Evolutionary conservation across 2,329 filamentous ascomycete genomes (phyloP).

Genomic region (Malbranchea cinnamomea): DNA sequence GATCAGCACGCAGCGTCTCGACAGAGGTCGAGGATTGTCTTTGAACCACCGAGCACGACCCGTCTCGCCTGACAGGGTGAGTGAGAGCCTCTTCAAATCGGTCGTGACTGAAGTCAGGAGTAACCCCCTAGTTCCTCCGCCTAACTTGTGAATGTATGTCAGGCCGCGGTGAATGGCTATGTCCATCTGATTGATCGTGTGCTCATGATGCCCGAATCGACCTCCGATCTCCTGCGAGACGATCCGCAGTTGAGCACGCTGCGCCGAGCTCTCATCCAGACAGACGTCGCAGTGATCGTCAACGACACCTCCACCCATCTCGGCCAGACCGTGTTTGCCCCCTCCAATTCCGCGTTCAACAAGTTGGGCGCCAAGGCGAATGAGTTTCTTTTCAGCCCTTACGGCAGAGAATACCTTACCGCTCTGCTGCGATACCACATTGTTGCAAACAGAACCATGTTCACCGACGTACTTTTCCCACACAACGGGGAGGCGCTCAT

Average conservation of each 20-base stretch:
- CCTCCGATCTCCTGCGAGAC: not conserved
- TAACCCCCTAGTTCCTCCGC: no score
- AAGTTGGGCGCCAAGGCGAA: slow-evolving; percentile 1
- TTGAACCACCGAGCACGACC: no score
- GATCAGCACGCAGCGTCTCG: not conserved
- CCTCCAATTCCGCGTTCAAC: not conserved
- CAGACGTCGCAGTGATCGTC: slow-evolving; percentile 1
- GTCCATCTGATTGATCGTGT: slow-evolving; percentile 2
- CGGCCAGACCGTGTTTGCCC: slow-evolving; percentile 1
- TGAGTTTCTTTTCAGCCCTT: no score
- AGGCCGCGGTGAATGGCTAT: slow-evolving; percentile 2
- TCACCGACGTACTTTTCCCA: no score
- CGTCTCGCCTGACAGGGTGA: no score
- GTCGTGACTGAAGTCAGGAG: no score
- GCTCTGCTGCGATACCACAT: no score
- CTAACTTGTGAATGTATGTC: not conserved
- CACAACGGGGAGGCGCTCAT: no score
- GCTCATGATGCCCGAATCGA: slow-evolving; percentile 2
- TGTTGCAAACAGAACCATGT: no score
- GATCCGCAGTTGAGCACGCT: slow-evolving; percentile 1
- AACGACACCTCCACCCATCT: slow-evolving; percentile 1
- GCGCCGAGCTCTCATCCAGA: slow-evolving; percentile 2
- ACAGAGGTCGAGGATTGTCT: no score
- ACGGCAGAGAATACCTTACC: no score
- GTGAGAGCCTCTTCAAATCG: no score